Percentiles rank a stretch among this genome's conserved stretches.
Evolutionary conservation across 495 filamentous ascomycete species (phyloP).

Genomic region (Corynascus novoguineensis): DNA sequence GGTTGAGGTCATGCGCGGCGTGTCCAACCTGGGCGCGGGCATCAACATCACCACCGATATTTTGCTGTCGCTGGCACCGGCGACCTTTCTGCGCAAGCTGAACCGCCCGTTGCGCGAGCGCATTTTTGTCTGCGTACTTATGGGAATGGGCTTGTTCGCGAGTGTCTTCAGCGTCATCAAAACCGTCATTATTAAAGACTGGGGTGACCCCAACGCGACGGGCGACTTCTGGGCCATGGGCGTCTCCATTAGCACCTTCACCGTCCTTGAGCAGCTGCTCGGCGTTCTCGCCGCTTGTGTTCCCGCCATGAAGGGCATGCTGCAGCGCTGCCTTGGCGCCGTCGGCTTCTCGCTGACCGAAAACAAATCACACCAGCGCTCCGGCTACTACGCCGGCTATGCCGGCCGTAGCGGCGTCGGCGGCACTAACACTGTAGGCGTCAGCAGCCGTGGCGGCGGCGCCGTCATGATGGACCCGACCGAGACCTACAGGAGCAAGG

Average conservation of each 20-base stretch:
- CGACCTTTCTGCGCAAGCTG: slow-evolving; percentile 23
- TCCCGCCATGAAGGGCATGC: slow-evolving; percentile 23
- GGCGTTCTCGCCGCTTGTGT: slow-evolving; percentile 27
- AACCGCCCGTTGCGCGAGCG: slow-evolving; percentile 26
- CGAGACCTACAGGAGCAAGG: slow-evolving; percentile 4
- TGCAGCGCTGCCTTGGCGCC: slow-evolving; percentile 14
- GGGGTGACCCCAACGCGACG: slow-evolving; percentile 5
- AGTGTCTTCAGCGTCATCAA: slow-evolving; percentile 22
- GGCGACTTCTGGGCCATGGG: slow-evolving; percentile 19
- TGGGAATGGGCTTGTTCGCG: slow-evolving; percentile 28
- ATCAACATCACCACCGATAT: slow-evolving; percentile 29
- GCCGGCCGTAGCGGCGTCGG: background rate
- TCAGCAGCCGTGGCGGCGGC: background rate
- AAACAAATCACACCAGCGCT: slow-evolving; percentile 1
- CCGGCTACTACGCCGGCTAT: slow-evolving; percentile 11
- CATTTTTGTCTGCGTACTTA: slow-evolving; percentile 26
- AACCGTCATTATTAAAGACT: slow-evolving; percentile 24
- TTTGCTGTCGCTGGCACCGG: slow-evolving; percentile 22
- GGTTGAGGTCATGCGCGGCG: slow-evolving; percentile 14
- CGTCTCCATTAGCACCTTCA: slow-evolving; percentile 26
- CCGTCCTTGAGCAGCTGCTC: slow-evolving; percentile 22
- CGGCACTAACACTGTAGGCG: background rate
- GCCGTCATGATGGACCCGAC: slow-evolving; percentile 5
- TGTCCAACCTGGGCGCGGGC: slow-evolving; percentile 18
- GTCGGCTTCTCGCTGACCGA: slow-evolving; percentile 21